These are phyloP conservation scores for Maudiozyma bulderi DNA, from an alignment of 805 yeast genomes.

Conservation along the genomic window DNA sequence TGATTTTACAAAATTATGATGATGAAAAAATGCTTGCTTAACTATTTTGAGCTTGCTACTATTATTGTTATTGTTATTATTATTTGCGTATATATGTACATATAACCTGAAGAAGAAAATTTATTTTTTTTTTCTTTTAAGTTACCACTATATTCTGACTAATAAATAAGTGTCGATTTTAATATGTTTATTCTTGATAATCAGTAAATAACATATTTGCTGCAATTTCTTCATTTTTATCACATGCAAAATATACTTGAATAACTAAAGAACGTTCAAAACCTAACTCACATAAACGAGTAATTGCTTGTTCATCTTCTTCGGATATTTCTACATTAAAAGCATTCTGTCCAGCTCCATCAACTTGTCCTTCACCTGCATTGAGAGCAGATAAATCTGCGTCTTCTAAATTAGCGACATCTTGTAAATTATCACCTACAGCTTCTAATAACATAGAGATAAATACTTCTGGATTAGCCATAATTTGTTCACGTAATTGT, in stretches of 20 bases:
- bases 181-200: constrained; percentile 29
- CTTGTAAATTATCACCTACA: constrained; percentile 43
- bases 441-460: constrained; percentile 61
- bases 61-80: not conserved
- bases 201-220: constrained; percentile 81
- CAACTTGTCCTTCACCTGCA: constrained; percentile 27
- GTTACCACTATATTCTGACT: too few relatives aligned
- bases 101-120: not conserved
- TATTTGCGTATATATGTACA: not conserved
- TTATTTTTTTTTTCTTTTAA: too few relatives aligned
- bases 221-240: constrained; percentile 92
- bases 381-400: constrained; percentile 21
- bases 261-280: constrained; percentile 80
- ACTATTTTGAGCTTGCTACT: not conserved
- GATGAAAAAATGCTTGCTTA: not conserved
- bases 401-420: constrained; percentile 15
- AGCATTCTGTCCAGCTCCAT: not conserved
- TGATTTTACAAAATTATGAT: constrained; percentile 4
- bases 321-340: constrained; percentile 48
- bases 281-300: constrained; percentile 83
- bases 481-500: constrained; percentile 69
- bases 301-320: constrained; percentile 84
- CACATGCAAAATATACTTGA: constrained; percentile 96
- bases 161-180: not conserved
- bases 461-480: constrained; percentile 83